Conservation (phyloP, 352 stramenopile genomes). For the Phytophthora rubi region DNA sequence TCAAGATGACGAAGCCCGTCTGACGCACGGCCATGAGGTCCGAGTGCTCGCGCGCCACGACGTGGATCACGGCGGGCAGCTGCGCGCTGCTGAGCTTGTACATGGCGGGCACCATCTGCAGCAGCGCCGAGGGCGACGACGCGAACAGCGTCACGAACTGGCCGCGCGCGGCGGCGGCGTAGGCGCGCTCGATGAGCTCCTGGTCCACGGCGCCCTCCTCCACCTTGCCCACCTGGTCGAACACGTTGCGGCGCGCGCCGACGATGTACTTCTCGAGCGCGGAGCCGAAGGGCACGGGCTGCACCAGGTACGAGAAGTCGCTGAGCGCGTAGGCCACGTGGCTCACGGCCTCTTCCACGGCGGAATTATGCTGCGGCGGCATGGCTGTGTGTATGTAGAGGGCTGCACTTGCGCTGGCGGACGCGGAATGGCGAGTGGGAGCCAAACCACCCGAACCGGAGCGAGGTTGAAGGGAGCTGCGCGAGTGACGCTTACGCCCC, state of each 20-base stretch:
- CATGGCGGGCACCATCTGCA: constrained; percentile 94
- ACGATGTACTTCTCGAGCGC: constrained; percentile 77
- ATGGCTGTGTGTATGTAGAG: constrained; percentile 12
- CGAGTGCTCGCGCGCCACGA: constrained; percentile 90
- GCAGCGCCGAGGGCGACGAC: constrained; percentile 81
- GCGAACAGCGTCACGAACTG: constrained; percentile 93
- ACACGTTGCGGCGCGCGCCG: constrained; percentile 76
- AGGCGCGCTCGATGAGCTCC: constrained; percentile 71
- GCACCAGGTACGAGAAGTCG: constrained; percentile 77
- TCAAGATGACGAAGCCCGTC: constrained; percentile 91
- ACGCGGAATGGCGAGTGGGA: constrained; percentile 34
- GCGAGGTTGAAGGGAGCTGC: neutral
- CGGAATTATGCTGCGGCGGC: constrained; percentile 33
- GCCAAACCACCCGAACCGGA: constrained; percentile 36
- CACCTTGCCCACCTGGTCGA: constrained; percentile 79
- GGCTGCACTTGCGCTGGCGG: constrained; percentile 20
- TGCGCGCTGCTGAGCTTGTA: constrained; percentile 93
- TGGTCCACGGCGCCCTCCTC: constrained; percentile 50
- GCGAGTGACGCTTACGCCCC: constrained; percentile 1
- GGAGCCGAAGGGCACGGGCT: constrained; percentile 65
- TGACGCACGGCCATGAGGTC: constrained; percentile 93
- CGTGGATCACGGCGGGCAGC: constrained; percentile 89
- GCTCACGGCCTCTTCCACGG: constrained; percentile 80
- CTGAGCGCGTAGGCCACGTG: constrained; percentile 82
- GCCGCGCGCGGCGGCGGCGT: constrained; percentile 66